These are phyloP conservation scores for Allium cepa DNA, from an alignment of 106 monocot genomes.

Conservation along the genomic window DNA sequence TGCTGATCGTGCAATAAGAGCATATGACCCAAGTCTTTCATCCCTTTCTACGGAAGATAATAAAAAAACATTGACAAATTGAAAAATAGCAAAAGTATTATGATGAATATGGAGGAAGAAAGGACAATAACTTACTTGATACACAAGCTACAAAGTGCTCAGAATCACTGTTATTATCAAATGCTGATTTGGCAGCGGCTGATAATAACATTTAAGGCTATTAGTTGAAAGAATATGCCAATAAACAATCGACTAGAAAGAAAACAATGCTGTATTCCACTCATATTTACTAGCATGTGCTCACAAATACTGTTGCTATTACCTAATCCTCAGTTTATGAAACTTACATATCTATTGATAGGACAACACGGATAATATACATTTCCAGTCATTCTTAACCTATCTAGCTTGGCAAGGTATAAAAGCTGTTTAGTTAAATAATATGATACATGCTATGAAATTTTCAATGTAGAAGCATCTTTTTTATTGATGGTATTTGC, in stretches of 20 bases:
- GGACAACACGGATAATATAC: background rate
- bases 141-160: conserved; percentile 83
- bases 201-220: conserved; percentile 5
- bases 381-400: background rate
- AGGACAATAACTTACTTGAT: conserved; percentile 47
- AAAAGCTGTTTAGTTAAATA: background rate
- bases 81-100: background rate
- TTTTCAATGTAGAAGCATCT: too few relatives aligned
- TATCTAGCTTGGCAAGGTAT: background rate
- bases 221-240: conserved; percentile 4
- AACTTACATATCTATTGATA: too few relatives aligned
- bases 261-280: background rate
- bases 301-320: too few relatives aligned
- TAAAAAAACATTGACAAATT: background rate
- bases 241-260: background rate
- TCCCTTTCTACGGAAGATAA: conserved; percentile 64
- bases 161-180: conserved; percentile 59
- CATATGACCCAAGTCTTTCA: conserved; percentile 80
- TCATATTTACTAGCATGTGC: too few relatives aligned
- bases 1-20: conserved; percentile 80
- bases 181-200: conserved; percentile 85
- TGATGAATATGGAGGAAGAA: background rate
- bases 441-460: too few relatives aligned
- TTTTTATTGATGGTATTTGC: too few relatives aligned
- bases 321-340: too few relatives aligned